Evolutionary conservation across 805 yeast genomes (phyloP).

Genomic region (Barnettozyma vustinii): DNA sequence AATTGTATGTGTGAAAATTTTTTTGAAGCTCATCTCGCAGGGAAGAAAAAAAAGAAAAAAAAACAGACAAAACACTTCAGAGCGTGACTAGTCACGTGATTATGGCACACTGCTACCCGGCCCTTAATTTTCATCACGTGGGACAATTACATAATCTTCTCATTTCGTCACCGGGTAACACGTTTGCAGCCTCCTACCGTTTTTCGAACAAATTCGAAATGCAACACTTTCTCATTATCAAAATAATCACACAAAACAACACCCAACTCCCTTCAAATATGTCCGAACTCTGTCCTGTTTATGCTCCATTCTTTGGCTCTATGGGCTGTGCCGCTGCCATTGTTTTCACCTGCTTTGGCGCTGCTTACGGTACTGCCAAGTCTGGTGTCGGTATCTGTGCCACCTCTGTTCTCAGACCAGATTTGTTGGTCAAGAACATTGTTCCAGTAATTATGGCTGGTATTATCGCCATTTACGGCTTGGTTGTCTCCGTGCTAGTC

Average conservation of each 20-base stretch:
- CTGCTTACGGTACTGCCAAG: conserved; percentile 98
- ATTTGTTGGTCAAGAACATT: conserved; percentile 83
- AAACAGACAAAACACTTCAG: background rate
- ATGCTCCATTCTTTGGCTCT: conserved; percentile 94
- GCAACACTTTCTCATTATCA: conserved; percentile 1
- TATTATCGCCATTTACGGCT: conserved; percentile 97
- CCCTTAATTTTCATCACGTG: background rate
- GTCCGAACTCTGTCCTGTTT: conserved; percentile 31
- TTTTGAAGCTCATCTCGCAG: conserved; percentile 3
- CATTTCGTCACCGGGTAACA: background rate
- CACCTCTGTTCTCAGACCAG: conserved; percentile 96
- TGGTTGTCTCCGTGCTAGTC: conserved; percentile 92
- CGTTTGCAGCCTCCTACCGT: background rate
- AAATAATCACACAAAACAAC: background rate
- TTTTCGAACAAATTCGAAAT: background rate
- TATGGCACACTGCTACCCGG: background rate
- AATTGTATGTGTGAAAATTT: background rate
- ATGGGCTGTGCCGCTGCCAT: conserved; percentile 99
- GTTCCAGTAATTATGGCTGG: conserved; percentile 99
- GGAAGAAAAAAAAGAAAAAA: background rate
- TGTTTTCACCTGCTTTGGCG: conserved; percentile 98
- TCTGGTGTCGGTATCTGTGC: conserved; percentile 99
- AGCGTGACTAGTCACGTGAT: background rate
- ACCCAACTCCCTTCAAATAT: background rate
- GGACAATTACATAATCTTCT: background rate